These are phyloP conservation scores for Pichia cactophila DNA, from an alignment of 1,139 yeast genomes.

Conservation along the genomic window DNA sequence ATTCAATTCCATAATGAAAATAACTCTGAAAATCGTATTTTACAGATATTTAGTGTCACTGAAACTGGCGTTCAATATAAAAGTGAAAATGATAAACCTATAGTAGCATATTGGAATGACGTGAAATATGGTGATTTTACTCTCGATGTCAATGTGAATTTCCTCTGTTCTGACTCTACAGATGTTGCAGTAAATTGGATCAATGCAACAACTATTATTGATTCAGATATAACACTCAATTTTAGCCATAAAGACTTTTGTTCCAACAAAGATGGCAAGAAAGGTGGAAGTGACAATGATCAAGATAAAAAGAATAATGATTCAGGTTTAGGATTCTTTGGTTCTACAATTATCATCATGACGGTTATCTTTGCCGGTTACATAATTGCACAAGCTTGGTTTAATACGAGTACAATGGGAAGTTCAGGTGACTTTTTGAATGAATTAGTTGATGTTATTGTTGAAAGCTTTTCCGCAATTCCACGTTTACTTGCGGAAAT, in stretches of 20 bases:
- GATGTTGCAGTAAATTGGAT: conserved; percentile 34
- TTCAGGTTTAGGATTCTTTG: conserved; percentile 65
- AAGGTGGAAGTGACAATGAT: conserved; percentile 22
- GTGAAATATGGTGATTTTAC: conserved; percentile 66
- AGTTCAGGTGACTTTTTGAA: conserved; percentile 29
- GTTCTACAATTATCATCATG: conserved; percentile 63
- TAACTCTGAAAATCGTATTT: conserved; percentile 21
- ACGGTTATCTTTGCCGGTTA: conserved; percentile 64
- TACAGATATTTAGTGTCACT: conserved; percentile 48
- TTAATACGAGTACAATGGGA: conserved; percentile 49
- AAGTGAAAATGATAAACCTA: conserved; percentile 31
- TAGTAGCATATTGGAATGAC: conserved; percentile 42
- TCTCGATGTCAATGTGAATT: conserved; percentile 45
- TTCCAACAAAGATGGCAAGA: conserved; percentile 19
- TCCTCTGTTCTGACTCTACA: conserved; percentile 35
- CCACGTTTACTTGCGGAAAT: conserved; percentile 71
- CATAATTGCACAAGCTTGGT: conserved; percentile 75
- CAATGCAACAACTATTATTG: conserved; percentile 28
- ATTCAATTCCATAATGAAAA: conserved; percentile 29
- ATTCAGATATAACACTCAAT: conserved; percentile 19
- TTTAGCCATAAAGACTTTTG: conserved; percentile 32
- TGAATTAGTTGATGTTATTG: conserved; percentile 67
- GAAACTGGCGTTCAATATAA: conserved; percentile 32
- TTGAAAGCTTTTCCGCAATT: conserved; percentile 51
- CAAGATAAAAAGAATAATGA: conserved; percentile 20